Percentiles rank a stretch among this genome's conserved stretches.
Conservation (phyloP, 2,329 filamentous ascomycete species). For the Stagonosporopsis chrysanthemi region DNA sequence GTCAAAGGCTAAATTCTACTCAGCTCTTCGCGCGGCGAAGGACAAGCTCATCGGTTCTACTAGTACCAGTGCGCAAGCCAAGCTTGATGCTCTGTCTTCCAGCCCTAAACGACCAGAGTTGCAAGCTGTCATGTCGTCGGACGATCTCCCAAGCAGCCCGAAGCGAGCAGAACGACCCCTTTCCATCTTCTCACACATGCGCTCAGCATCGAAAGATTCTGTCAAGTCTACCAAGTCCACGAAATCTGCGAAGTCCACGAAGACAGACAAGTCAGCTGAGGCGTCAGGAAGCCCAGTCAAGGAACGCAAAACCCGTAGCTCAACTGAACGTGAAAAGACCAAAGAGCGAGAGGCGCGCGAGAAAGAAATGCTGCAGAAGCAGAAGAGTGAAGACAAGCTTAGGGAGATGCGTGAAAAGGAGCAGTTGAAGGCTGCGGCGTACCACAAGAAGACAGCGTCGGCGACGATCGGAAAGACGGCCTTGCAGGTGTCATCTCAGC, state of each 20-base stretch:
- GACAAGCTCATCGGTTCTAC: constrained; percentile 82
- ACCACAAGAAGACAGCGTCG: constrained; percentile 51
- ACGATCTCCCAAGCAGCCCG: constrained; percentile 46
- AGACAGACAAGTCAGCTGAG: constrained; percentile 36
- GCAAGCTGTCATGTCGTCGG: constrained; percentile 36
- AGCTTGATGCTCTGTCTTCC: constrained; percentile 60
- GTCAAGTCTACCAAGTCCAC: constrained; percentile 39
- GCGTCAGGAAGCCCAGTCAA: constrained; percentile 43
- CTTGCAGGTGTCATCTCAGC: constrained; percentile 47
- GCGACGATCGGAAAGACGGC: constrained; percentile 59
- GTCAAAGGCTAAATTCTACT: constrained; percentile 91
- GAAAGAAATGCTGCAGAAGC: constrained; percentile 63
- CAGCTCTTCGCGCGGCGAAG: constrained; percentile 86
- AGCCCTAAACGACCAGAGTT: constrained; percentile 39
- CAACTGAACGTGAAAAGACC: constrained; percentile 66
- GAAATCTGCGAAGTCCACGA: constrained; percentile 38
- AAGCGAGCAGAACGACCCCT: constrained; percentile 42
- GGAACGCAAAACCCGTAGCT: constrained; percentile 63
- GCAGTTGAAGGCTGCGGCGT: constrained; percentile 67
- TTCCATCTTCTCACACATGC: constrained; percentile 46
- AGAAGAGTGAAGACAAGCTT: constrained; percentile 69
- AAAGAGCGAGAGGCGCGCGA: constrained; percentile 67
- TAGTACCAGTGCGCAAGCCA: constrained; percentile 64
- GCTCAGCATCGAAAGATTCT: constrained; percentile 48
- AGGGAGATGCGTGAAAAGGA: constrained; percentile 75